Evolutionary conservation across 2,329 filamentous ascomycete genomes (phyloP), one percentile per base, ranked within the genome.

Genomic region (Fusarium sp.): DNA sequence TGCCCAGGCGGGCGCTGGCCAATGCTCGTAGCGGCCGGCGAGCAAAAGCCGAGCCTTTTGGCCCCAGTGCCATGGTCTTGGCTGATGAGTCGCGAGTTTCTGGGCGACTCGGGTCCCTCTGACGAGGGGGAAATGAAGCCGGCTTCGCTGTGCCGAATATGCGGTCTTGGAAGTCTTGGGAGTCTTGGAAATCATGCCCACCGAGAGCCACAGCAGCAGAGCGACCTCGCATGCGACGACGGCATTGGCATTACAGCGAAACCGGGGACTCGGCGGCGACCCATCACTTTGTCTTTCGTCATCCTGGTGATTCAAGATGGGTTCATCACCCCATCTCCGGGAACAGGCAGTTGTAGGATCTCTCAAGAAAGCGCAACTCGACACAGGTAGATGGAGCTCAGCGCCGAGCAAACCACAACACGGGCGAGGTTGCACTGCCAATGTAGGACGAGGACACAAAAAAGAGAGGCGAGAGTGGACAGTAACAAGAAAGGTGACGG

Each of bases 131-230:
- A 73, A 74, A 74, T 73, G 72, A 74, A 63, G 58, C 54, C 70
- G 68, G 70, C 70, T 61, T 68, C 46, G 44, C 58, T 71, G 68
- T 74, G 72, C 72, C 72, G 72, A 70, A 61, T 57, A 67, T 70
- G 64, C 69, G 68, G 72, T 71, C 72, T 74, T 74, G 72, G 72
- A 71, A 67, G 64, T 68, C 72, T 66, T 61, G 55, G 60, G 67
- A 57, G 61, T 50, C 61, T 61, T 71, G 69, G 69, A 69, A 64
- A 18, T 18, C 40, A 23, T 66, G 51, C 55, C 57, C 53, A 62
- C 68, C 36, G 58, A 66, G 68, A 66, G 68, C 56, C 65, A 53
- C 59, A 40, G 50, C 56, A 44, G 57, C 56, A 44, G 61, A 64
- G 31, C 42, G 55, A 20, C 58, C 29, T 55, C 33, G n/a, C 33